Conservation (phyloP, 202 grass and related monocot species). For the Setaria viridis region DNA sequence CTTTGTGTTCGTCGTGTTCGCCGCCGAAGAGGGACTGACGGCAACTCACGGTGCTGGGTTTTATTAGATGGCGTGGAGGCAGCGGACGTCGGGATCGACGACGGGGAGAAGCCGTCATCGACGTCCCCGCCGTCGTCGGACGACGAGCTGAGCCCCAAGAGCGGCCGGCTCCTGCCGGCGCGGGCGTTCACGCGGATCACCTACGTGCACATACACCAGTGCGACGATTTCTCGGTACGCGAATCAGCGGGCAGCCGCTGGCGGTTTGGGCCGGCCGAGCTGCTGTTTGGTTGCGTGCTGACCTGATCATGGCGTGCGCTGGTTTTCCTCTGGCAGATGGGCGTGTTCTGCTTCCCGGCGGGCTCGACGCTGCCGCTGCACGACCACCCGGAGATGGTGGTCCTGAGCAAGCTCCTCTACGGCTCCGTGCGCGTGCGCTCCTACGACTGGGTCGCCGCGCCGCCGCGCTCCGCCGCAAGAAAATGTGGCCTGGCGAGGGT, state of each 20-base stretch:
- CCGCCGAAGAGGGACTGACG: too few species aligned
- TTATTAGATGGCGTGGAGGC: conserved; percentile 63
- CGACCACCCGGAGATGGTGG: conserved; percentile 90
- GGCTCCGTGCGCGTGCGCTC: conserved; percentile 61
- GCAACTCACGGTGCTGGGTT: background rate
- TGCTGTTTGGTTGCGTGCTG: background rate
- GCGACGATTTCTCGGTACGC: conserved; percentile 72
- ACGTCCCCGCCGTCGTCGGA: background rate
- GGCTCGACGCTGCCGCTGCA: conserved; percentile 82
- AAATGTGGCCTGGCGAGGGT: conserved; percentile 72
- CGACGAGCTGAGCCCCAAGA: conserved; percentile 41
- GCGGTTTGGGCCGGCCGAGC: background rate
- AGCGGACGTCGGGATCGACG: conserved; percentile 82
- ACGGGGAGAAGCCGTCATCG: conserved; percentile 26
- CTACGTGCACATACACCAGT: conserved; percentile 87
- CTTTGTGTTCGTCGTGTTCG: background rate
- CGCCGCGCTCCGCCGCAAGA: conserved; percentile 14
- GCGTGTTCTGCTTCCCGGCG: conserved; percentile 88
- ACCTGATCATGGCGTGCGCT: background rate
- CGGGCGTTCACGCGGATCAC: conserved; percentile 63
- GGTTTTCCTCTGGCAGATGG: conserved; percentile 51
- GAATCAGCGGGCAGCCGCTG: background rate
- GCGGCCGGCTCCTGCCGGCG: conserved; percentile 48
- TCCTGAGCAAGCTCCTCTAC: conserved; percentile 86
- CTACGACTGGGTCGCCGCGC: conserved; percentile 72